phyloP scores from a whole-genome alignment of 495 filamentous ascomycete genomes.

The Filosporella fistucella region DNA sequence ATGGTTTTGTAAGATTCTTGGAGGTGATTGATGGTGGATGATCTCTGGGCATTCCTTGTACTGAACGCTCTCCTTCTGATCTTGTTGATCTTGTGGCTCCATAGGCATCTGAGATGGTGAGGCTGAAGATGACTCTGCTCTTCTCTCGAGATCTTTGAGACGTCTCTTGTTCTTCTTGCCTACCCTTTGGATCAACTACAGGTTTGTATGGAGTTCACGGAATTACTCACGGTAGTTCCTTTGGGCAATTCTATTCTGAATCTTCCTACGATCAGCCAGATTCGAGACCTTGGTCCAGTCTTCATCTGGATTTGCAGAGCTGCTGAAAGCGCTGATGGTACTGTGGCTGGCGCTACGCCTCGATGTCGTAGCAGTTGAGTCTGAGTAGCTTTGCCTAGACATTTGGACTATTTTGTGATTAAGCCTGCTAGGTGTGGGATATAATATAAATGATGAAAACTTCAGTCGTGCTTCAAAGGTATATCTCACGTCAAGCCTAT shows the following conservation, averaged over 20 bases:
- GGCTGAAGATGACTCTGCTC: conserved; percentile 79
- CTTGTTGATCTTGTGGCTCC: conserved; percentile 20
- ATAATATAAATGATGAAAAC: neutral
- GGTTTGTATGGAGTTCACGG: neutral
- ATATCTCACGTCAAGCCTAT: too few species aligned
- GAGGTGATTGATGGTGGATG: conserved; percentile 30
- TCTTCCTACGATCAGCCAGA: conserved; percentile 85
- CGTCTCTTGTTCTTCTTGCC: conserved; percentile 99
- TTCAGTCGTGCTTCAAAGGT: too few species aligned
- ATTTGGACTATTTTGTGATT: conserved; percentile 22
- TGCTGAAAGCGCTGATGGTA: conserved; percentile 94
- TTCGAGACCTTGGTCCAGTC: conserved; percentile 99
- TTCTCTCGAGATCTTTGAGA: conserved; percentile 90
- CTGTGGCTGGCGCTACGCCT: conserved; percentile 63
- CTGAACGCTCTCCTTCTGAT: conserved; percentile 5
- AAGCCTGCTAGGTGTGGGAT: neutral
- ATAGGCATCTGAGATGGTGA: conserved; percentile 32
- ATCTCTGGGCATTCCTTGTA: conserved; percentile 27
- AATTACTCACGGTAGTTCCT: conserved; percentile 88
- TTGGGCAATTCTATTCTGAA: conserved; percentile 97
- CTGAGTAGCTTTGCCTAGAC: conserved; percentile 35
- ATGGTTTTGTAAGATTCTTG: conserved; percentile 36
- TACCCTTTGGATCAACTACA: conserved; percentile 30
- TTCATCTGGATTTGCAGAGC: conserved; percentile 92
- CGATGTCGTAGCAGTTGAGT: conserved; percentile 34